Percentiles rank a stretch among this genome's conserved stretches.
Evolutionary conservation across 2,329 filamentous ascomycete genomes (phyloP).

Genomic region (Scedosporium minutisporum): DNA sequence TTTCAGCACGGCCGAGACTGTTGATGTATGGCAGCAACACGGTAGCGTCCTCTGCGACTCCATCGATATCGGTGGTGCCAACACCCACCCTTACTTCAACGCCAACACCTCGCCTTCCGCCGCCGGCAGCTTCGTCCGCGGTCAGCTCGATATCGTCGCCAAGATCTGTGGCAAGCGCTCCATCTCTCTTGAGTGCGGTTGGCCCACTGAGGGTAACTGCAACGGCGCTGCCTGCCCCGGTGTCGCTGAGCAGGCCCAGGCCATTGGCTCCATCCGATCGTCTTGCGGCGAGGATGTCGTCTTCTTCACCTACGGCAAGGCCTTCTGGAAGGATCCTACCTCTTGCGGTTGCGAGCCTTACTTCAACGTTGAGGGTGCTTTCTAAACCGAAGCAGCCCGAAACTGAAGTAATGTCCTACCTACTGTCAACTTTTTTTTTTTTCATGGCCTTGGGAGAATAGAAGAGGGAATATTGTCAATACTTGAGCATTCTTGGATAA

Average conservation of each 20-base stretch:
- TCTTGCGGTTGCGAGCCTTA: constrained; percentile 65
- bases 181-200: constrained; percentile 84
- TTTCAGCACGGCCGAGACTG: constrained; percentile 78
- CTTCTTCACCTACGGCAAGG: constrained; percentile 74
- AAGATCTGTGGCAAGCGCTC: constrained; percentile 64
- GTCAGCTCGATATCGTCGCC: constrained; percentile 63
- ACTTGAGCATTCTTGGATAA: constrained; percentile 1
- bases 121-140: constrained; percentile 67
- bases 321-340: constrained; percentile 70
- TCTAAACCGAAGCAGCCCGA: constrained; percentile 1
- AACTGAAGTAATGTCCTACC: background rate
- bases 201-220: constrained; percentile 61
- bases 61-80: constrained; percentile 72
- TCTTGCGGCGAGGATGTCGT: constrained; percentile 58
- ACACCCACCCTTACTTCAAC: constrained; percentile 96
- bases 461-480: constrained; percentile 9
- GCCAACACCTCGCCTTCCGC: constrained; percentile 46
- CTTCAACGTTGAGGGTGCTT: constrained; percentile 51
- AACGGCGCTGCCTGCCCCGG: constrained; percentile 69
- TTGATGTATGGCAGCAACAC: constrained; percentile 65
- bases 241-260: constrained; percentile 53
- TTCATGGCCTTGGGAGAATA: background rate
- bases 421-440: background rate
- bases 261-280: constrained; percentile 62
- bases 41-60: constrained; percentile 53